Evolutionary conservation across 768 basidiomycete genomes (phyloP).

Genomic region (Vishniacozyma victoriae): DNA sequence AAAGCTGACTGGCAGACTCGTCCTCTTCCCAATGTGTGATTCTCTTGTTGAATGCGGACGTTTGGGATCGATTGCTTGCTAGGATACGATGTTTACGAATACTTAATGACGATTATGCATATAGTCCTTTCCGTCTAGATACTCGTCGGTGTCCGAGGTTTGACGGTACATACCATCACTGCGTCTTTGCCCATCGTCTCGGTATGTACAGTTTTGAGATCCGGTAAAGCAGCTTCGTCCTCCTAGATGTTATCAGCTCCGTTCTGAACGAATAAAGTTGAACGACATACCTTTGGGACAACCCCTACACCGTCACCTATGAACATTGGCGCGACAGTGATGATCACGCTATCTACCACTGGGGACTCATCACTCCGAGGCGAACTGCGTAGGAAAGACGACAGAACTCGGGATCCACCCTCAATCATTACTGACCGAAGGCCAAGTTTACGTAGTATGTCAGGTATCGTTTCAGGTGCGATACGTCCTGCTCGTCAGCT

Average conservation of each 20-base stretch:
- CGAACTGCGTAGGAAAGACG: slow-evolving; percentile 57
- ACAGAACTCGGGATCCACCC: slow-evolving; percentile 79
- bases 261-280: not conserved
- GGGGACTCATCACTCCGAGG: slow-evolving; percentile 21
- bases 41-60: no score
- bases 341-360: slow-evolving; percentile 65
- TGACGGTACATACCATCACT: slow-evolving; percentile 36
- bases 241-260: slow-evolving; percentile 19
- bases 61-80: no score
- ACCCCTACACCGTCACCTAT: slow-evolving; percentile 56
- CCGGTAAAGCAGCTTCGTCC: slow-evolving; percentile 23
- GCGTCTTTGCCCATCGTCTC: slow-evolving; percentile 41
- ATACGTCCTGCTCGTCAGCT: slow-evolving; percentile 26
- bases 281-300: slow-evolving; percentile 25
- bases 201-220: slow-evolving; percentile 26
- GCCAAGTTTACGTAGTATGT: slow-evolving; percentile 54
- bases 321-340: slow-evolving; percentile 81
- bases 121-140: no score
- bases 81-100: no score
- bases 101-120: no score
- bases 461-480: slow-evolving; percentile 50
- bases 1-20: slow-evolving; percentile 14
- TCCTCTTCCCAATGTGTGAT: slow-evolving; percentile 21
- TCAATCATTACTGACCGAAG: slow-evolving; percentile 86
- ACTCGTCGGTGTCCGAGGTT: no score